Evolutionary conservation across 345 rosid species (phyloP).

Genomic region (Gossypium longicalyx): DNA sequence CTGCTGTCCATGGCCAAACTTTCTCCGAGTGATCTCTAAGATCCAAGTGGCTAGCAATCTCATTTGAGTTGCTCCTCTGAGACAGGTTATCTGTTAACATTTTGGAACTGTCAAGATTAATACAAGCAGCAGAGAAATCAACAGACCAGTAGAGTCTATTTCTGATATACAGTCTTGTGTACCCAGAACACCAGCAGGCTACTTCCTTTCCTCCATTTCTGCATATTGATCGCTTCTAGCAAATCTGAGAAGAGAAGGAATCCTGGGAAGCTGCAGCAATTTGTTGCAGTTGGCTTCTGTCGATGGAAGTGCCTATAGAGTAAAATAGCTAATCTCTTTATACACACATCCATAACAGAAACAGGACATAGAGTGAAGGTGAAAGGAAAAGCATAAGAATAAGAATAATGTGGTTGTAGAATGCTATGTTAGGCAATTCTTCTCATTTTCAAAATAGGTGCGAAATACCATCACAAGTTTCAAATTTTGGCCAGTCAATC

Average conservation of each 20-base stretch:
- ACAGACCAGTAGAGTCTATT: conserved; percentile 95
- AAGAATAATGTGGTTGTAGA: background rate
- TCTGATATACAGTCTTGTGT: conserved; percentile 94
- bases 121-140: conserved; percentile 85
- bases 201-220: conserved; percentile 81
- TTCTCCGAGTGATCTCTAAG: conserved; percentile 91
- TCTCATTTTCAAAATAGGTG: background rate
- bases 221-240: conserved; percentile 86
- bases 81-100: conserved; percentile 74
- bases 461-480: background rate
- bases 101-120: conserved; percentile 65
- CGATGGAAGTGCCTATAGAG: conserved; percentile 76
- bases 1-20: conserved; percentile 78
- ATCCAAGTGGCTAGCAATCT: conserved; percentile 34
- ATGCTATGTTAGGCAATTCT: background rate
- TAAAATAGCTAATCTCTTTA: background rate
- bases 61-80: conserved; percentile 45
- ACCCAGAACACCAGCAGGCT: conserved; percentile 79
- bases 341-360: background rate
- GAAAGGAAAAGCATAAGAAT: background rate
- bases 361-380: background rate
- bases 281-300: conserved; percentile 60
- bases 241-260: conserved; percentile 95
- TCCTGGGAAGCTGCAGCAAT: conserved; percentile 81
- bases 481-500: background rate